phyloP scores from a whole-genome alignment of 2,329 filamentous ascomycete species.

The Lasiodiplodia theobromae region DNA sequence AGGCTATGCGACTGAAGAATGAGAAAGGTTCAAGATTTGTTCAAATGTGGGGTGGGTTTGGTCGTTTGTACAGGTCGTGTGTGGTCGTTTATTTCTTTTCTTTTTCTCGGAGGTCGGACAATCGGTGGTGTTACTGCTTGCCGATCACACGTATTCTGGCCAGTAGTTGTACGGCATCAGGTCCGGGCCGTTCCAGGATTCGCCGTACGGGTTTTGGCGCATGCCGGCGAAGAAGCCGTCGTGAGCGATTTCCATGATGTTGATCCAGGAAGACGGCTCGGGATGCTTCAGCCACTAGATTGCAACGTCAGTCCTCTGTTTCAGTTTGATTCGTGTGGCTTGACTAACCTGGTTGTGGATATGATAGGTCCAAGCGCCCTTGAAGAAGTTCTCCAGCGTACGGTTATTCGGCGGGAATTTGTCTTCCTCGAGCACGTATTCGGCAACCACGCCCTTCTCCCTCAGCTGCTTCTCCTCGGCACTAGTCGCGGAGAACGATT shows the following conservation, averaged over 20 bases:
- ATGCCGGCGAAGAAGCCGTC: slow-evolving; percentile 61
- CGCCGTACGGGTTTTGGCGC: slow-evolving; percentile 61
- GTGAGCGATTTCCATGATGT: slow-evolving; percentile 60
- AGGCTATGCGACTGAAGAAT: neutral
- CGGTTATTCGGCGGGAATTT: slow-evolving; percentile 64
- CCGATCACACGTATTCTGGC: slow-evolving; percentile 56
- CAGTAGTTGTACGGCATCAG: slow-evolving; percentile 59
- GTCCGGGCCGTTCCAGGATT: slow-evolving; percentile 59
- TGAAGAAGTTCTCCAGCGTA: slow-evolving; percentile 63
- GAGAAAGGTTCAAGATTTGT: neutral
- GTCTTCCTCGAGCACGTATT: slow-evolving; percentile 59
- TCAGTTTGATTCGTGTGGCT: neutral
- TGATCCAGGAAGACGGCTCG: slow-evolving; percentile 63
- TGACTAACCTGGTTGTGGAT: slow-evolving; percentile 63
- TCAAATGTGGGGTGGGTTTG: neutral
- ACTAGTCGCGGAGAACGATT: slow-evolving; percentile 50
- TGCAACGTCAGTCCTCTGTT: neutral
- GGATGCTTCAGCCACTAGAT: slow-evolving; percentile 62
- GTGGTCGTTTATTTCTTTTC: slow-evolving; percentile 5
- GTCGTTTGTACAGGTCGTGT: slow-evolving; percentile 21
- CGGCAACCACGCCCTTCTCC: slow-evolving; percentile 49
- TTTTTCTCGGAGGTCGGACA: neutral
- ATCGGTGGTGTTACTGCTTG: neutral
- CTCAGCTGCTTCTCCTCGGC: slow-evolving; percentile 51
- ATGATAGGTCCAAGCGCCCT: slow-evolving; percentile 64